Evolutionary conservation across 2,329 filamentous ascomycete genomes (phyloP).

Genomic region (Penicillium sp.): DNA sequence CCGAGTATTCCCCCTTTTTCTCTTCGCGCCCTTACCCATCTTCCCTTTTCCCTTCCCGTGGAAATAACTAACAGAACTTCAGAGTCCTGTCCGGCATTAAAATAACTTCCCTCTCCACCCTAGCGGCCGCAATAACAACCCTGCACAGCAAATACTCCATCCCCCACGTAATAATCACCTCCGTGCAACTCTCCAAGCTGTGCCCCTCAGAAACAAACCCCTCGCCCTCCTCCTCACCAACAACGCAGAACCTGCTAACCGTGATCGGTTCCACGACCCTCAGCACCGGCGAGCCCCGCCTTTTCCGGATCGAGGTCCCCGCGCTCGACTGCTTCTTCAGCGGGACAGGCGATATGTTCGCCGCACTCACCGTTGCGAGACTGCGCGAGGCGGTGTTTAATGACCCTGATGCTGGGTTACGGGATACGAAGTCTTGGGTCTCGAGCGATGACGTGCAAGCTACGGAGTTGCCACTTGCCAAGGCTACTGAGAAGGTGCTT

Average conservation of each 20-base stretch:
- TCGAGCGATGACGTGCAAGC: slow-evolving; percentile 73
- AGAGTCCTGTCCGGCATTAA: slow-evolving; percentile 84
- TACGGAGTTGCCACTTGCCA: slow-evolving; percentile 78
- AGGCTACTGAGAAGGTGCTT: slow-evolving; percentile 82
- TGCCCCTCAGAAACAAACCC: slow-evolving; percentile 51
- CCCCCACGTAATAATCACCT: slow-evolving; percentile 92
- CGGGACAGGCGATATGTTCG: slow-evolving; percentile 98
- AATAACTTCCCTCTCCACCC: slow-evolving; percentile 74
- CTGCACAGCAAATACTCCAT: slow-evolving; percentile 78
- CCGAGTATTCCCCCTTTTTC: slow-evolving; percentile 65
- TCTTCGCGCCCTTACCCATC: too few relatives aligned
- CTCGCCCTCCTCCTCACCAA: slow-evolving; percentile 29
- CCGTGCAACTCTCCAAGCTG: slow-evolving; percentile 68
- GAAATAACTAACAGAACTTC: not conserved
- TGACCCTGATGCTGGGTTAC: slow-evolving; percentile 51
- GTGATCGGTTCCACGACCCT: slow-evolving; percentile 77
- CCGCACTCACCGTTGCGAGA: slow-evolving; percentile 83
- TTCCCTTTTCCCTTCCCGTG: too few relatives aligned
- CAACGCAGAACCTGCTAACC: slow-evolving; percentile 58
- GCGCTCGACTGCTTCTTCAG: slow-evolving; percentile 92
- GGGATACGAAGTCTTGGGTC: slow-evolving; percentile 69
- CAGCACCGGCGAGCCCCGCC: slow-evolving; percentile 69
- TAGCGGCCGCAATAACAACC: slow-evolving; percentile 74
- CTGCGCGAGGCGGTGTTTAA: slow-evolving; percentile 78
- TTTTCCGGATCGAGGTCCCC: slow-evolving; percentile 87